Evolutionary conservation across 202 grass and related monocot species (phyloP).

Genomic region (Cymbopogon flexuosus): DNA sequence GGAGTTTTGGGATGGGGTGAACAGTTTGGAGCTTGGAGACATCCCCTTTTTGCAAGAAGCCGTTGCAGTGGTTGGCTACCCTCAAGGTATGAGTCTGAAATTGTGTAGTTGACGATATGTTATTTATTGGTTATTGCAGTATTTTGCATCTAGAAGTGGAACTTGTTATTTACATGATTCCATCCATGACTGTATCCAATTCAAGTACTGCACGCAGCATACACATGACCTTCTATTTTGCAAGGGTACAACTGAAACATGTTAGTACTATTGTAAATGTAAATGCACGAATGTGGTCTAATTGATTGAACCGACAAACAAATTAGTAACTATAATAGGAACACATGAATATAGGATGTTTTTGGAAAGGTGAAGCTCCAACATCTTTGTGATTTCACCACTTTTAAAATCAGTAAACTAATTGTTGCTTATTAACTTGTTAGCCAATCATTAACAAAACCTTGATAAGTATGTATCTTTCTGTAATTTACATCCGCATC

Average conservation of each 20-base stretch:
- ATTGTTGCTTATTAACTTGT: constrained; percentile 4
- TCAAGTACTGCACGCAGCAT: neutral
- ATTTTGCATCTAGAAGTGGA: constrained; percentile 20
- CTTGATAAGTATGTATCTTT: neutral
- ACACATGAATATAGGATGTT: constrained; percentile 4
- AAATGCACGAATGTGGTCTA: constrained; percentile 10
- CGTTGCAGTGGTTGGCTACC: constrained; percentile 91
- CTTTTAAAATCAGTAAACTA: neutral
- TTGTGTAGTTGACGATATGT: neutral
- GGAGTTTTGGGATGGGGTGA: constrained; percentile 98
- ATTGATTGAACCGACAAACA: neutral
- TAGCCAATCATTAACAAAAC: neutral
- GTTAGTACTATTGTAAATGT: neutral
- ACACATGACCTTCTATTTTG: constrained; percentile 10
- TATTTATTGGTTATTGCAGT: constrained; percentile 1
- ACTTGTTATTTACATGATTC: constrained; percentile 14
- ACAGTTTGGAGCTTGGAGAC: constrained; percentile 83
- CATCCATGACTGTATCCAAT: constrained; percentile 1
- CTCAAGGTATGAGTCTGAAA: constrained; percentile 57
- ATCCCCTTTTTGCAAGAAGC: constrained; percentile 94
- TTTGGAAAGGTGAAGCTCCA: neutral
- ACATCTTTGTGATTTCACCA: neutral
- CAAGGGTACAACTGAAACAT: neutral
- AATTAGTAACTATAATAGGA: neutral
- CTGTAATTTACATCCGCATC: neutral